Evolutionary conservation across 257 asterid genomes (phyloP), one percentile per base, ranked within the genome.

Genomic region (Capsicum baccatum): DNA sequence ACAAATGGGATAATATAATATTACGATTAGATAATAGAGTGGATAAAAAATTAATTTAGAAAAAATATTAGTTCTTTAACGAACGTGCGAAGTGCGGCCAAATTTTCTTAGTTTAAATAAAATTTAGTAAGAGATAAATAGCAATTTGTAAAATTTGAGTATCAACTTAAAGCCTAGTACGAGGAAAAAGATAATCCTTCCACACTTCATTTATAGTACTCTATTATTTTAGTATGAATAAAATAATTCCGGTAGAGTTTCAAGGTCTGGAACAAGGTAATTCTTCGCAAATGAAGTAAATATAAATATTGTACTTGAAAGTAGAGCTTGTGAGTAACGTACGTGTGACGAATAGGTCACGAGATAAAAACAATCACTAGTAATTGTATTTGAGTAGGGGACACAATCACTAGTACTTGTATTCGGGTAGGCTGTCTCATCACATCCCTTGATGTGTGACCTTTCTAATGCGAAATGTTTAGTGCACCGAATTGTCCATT

Each of bases 361-460:
- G 33, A 26, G 33, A 26, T 26, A 26, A 26, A 26, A 26, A 26
- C 33, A 26, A 26, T 26, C 33, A 26, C 33, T 26, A 26, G 33
- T 26, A 26, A 0, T 26, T 26, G 33, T 26, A 26, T 26, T 26
- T 1, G 33, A 1, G 33, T 26, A 26, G 33, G 33, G 1, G 33
- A 26, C 33, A 26, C 33, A 26, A 26, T 26, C 33, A 21, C 16
- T 35, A 63, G 21, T 63, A 63, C 4, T 3, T 60, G 13, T 60
- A 19, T 11, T 19, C 0, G 2, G 6, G 73, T 66, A 66, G 33
- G 10, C 5, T 6, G 15, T 66, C n/a, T 66, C 0, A 0, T 66
- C 8, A 57, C 73, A 0, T 2, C 0, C 1, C 1, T 13, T 55
- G 0, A 14, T 3, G 16, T 12, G 17, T 12, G 0, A 0, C n/a